A percentile compares a stretch with the other conserved stretches of the same genome.
Conservation (phyloP, 1,284 basidiomycete species). For the Cryptococcus sp. region DNA sequence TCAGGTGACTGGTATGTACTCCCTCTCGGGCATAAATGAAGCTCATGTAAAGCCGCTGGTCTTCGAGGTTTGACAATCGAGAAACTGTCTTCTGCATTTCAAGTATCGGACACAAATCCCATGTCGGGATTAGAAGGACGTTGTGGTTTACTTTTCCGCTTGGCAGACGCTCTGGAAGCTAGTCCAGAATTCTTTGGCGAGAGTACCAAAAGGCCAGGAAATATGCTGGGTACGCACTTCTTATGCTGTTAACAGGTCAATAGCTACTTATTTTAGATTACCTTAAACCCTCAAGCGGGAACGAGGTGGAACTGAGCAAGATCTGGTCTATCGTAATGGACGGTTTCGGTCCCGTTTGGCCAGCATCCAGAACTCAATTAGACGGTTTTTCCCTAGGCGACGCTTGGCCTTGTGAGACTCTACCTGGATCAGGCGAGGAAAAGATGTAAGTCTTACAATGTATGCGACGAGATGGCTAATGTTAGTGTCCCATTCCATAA, state of each 20-base stretch:
- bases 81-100: slow-evolving; percentile 66
- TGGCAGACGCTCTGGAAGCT: slow-evolving; percentile 64
- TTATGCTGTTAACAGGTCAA: too few species aligned
- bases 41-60: slow-evolving; percentile 58
- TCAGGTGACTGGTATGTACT: slow-evolving; percentile 67
- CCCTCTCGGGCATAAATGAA: slow-evolving; percentile 2
- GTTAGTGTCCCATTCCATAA: slow-evolving; percentile 92
- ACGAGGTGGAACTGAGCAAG: slow-evolving; percentile 61
- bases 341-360: background rate
- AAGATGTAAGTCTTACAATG: background rate
- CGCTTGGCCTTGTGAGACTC: slow-evolving; percentile 75
- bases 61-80: slow-evolving; percentile 63
- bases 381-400: slow-evolving; percentile 63
- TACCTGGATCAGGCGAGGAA: slow-evolving; percentile 27
- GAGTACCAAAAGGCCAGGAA: slow-evolving; percentile 65
- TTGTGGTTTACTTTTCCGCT: slow-evolving; percentile 65
- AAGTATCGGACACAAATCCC: slow-evolving; percentile 70
- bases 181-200: slow-evolving; percentile 59
- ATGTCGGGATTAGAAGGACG: slow-evolving; percentile 90
- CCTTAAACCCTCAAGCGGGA: background rate
- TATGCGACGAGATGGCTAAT: slow-evolving; percentile 23
- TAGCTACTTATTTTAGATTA: background rate
- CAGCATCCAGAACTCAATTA: slow-evolving; percentile 5
- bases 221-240: slow-evolving; percentile 66
- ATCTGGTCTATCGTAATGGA: slow-evolving; percentile 57